A percentile compares a stretch with the other conserved stretches of the same genome.
Conservation (phyloP, 106 monocot species). For the Dendrobium nobile region DNA sequence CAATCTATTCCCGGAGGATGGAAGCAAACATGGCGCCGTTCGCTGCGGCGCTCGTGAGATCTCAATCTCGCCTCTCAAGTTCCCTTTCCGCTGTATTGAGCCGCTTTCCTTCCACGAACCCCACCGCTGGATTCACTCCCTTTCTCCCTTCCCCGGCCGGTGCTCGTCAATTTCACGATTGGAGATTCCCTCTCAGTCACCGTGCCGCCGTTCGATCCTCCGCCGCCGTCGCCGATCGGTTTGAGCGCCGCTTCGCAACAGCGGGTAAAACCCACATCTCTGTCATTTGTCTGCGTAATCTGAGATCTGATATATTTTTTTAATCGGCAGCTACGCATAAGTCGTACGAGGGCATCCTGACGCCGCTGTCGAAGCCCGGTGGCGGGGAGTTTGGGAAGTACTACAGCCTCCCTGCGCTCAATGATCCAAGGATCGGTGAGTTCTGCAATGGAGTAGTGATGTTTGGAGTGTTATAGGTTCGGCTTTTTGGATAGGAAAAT, state of each 20-base stretch:
- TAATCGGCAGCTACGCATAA: constrained; percentile 30
- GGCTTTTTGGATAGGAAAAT: neutral
- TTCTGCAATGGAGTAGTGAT: neutral
- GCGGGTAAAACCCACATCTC: constrained; percentile 22
- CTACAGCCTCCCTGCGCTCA: constrained; percentile 68
- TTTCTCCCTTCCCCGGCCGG: neutral
- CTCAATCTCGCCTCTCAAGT: constrained; percentile 22
- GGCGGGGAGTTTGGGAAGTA: constrained; percentile 83
- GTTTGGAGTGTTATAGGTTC: neutral
- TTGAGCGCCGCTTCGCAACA: constrained; percentile 58
- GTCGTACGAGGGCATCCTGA: constrained; percentile 51
- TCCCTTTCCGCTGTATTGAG: constrained; percentile 15
- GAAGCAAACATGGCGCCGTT: constrained; percentile 20
- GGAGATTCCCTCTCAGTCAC: constrained; percentile 59
- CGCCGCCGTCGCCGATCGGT: constrained; percentile 39
- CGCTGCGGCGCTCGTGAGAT: constrained; percentile 17
- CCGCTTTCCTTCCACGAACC: constrained; percentile 2
- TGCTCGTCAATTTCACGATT: constrained; percentile 36
- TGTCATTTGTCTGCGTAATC: neutral
- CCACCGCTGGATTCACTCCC: neutral
- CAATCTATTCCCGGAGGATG: neutral
- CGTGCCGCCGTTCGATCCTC: constrained; percentile 58
- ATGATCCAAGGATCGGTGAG: constrained; percentile 73
- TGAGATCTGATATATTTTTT: constrained; percentile 6
- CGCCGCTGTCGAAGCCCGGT: constrained; percentile 52